Percentiles rank a stretch among this genome's conserved stretches.
Evolutionary conservation across 441 rosid genomes (phyloP).

Genomic region (Hura crepitans): DNA sequence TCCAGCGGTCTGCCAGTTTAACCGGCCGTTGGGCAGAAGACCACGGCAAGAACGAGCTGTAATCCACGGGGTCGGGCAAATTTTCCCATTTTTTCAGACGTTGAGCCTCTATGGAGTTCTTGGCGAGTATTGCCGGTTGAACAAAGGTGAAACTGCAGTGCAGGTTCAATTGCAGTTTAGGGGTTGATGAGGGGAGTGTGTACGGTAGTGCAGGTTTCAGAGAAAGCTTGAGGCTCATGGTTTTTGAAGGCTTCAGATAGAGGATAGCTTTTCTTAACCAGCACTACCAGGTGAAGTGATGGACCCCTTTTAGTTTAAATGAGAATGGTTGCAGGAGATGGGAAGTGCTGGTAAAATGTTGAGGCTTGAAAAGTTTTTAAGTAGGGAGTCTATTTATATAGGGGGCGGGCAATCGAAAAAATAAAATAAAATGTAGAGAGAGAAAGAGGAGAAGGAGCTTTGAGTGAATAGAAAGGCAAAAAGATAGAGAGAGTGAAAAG

Average conservation of each 20-base stretch:
- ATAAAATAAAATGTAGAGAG: constrained; percentile 1
- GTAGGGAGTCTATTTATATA: constrained; percentile 22
- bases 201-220: constrained; percentile 27
- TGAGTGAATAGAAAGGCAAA: constrained; percentile 17
- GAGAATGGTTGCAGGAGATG: background rate
- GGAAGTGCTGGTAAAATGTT: too few species aligned
- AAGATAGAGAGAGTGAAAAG: background rate
- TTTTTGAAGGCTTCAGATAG: too few species aligned
- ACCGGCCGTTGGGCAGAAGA: constrained; percentile 29
- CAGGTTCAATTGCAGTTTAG: background rate
- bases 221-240: constrained; percentile 35
- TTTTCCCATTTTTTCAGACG: constrained; percentile 34
- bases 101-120: constrained; percentile 25
- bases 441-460: constrained; percentile 1
- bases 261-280: background rate
- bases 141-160: constrained; percentile 19
- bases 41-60: constrained; percentile 2
- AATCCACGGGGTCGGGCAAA: constrained; percentile 33
- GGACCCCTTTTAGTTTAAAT: background rate
- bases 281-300: background rate
- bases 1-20: constrained; percentile 44
- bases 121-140: constrained; percentile 19
- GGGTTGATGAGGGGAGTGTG: constrained; percentile 16
- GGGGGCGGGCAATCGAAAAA: too few species aligned
- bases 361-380: background rate